A percentile compares a stretch with the other conserved stretches of the same genome.
phyloP scores from a whole-genome alignment of 2,329 filamentous ascomycete species.

The Xylariales sp. region DNA sequence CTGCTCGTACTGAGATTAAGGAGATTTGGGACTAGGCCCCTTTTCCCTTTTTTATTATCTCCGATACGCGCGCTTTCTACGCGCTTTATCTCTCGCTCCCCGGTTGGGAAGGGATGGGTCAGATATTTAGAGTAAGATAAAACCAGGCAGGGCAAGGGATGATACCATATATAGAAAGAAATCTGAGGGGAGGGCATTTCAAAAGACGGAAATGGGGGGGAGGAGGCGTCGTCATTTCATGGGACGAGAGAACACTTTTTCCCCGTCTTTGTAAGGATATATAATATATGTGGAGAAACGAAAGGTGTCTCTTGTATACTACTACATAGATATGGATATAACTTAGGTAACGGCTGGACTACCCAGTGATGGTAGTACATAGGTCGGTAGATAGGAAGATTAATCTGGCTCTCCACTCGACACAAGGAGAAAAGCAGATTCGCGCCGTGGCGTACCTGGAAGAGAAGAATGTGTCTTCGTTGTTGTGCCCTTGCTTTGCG shows the following conservation, averaged over 20 bases:
- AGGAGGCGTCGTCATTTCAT: not conserved
- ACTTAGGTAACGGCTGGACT: not conserved
- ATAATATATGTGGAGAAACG: conserved; percentile 12
- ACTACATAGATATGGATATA: conserved; percentile 9
- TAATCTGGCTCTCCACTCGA: conserved; percentile 19
- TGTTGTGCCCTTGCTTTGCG: not conserved
- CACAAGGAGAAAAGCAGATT: conserved; percentile 13
- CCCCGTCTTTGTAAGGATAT: not conserved
- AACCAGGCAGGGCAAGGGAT: conserved; percentile 36
- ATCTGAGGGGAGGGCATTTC: not conserved
- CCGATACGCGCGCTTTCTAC: not conserved
- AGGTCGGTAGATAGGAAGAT: conserved; percentile 8
- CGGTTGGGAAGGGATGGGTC: conserved; percentile 6
- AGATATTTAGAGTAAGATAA: conserved; percentile 32
- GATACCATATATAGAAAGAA: conserved; percentile 35
- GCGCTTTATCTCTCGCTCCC: conserved; percentile 8
- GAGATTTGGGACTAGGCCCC: not conserved
- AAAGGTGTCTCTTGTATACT: conserved; percentile 27
- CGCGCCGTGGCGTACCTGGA: not conserved
- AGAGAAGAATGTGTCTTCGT: conserved; percentile 11
- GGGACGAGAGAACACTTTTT: not conserved
- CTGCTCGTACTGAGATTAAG: not conserved
- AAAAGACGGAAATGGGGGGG: not conserved
- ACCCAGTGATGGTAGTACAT: not conserved
- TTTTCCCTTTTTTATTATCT: not conserved